Base-by-base conservation (phyloP, 805 yeast genomes). In the Ogataea salicorniae region DNA sequence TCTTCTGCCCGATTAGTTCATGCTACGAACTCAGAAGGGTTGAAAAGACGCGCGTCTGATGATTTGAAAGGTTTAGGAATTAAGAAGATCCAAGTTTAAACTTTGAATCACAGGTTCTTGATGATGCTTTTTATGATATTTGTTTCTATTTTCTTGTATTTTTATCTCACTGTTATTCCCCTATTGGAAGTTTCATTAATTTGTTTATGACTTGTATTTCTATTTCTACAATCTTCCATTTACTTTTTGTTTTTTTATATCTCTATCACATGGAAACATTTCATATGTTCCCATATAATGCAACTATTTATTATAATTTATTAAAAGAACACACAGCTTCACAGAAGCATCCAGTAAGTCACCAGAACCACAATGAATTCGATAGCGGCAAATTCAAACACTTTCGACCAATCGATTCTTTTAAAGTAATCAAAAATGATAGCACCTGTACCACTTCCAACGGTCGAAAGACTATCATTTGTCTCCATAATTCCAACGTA, bases 21-120 rank as follows among this genome's bases (percentile, higher is more conserved):
- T 47, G 58, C 58, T 39, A 52, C 58, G 51, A 49, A 42, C 39
- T 4, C 14, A 31, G 36, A 13, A 17, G n/a, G n/a, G 14, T 13
- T 17, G 39, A 42, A n/a, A 29, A 16, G n/a, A 38, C 22, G 14
- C 11, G 15, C 33, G 35, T 22, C 26, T 14, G 8, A 23, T 23
- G n/a, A 11, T 15, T 23, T 20, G 23, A 35, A 34, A 6, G 11
- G 33, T 15, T 34, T 20, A 37, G 17, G 15, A 18, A 16, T 22
- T 34, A 26, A 26, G 31, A 20, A 36, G 26, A 7, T 16, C 13
- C 11, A 16, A 9, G 39, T 36, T 18, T 16, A 17, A 13, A 5
- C 5, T 36, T 36, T 26, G 11, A 26, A 9, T 2, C 3, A 5
- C 6, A 26, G 26, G 15, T 36, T 17, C 13, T 16, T 18, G 41